Base-by-base conservation (phyloP, 139 green algal species). In the Nannochloris sp. region DNA sequence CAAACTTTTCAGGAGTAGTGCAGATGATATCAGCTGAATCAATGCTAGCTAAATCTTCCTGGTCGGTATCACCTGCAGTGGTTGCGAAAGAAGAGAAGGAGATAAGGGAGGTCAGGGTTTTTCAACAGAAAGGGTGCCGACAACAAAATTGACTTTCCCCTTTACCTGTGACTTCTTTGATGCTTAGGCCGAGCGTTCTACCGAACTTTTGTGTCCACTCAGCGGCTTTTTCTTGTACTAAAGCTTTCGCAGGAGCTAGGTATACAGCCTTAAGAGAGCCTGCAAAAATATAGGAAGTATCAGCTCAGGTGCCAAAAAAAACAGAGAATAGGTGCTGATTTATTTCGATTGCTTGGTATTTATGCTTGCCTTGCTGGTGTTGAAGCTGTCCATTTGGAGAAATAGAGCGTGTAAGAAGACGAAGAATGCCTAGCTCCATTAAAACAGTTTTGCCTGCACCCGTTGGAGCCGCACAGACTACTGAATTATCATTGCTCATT, bases 371-470 rank as follows among this genome's bases (percentile, higher is more conserved):
- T 51, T 53, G 56, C 64, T 46, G 9, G 12, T 15, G 19, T 13
- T 44, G 38, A 45, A 76, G 68, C 8, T 54, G 34, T 25, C 59
- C 56, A 6, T 65, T n/a, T 3, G 33, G 10, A 8, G 47, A n/a
- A 24, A 88, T 65, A 32, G 65, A 55, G 23, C 27, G 25, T 1
- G 59, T 72, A 29, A 95, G 54, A 62, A 95, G 34, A 0, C 81
- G 67, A 31, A 96, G 58, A n/a, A 96, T 81, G 0, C 83, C 85
- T 42, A 97, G 83, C 78, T 98, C 93, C 78, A 98, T 81, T 1
- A 97, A 71, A 2, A 88, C 88, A 2, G 92, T 98, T 66, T 98
- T 98, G 54, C 93, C 93, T 51, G 54, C 81, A 8, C 89, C 92
- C 23, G 89, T 96, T 1, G 89, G 89, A 1, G 89, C 83, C 8